Conservation (phyloP, 257 asterid genomes). For the Datura wrightii region DNA sequence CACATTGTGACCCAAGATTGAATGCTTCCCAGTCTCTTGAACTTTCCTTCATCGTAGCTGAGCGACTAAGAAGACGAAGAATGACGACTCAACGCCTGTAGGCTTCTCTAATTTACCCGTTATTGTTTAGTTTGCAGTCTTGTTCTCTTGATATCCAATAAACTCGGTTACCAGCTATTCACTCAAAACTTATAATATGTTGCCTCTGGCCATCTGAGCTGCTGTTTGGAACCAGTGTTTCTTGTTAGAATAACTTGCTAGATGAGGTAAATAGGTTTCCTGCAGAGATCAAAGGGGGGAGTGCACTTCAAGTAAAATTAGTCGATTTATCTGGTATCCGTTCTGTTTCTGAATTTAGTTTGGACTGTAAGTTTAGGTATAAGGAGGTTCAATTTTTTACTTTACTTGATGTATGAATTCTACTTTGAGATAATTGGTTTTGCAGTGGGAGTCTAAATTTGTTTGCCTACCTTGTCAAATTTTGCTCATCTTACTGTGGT, state of each 20-base stretch:
- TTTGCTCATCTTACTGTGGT: background rate
- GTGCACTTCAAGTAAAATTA: background rate
- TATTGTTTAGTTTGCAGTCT: background rate
- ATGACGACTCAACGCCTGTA: constrained; percentile 54
- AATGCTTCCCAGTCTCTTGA: constrained; percentile 91
- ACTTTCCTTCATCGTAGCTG: constrained; percentile 72
- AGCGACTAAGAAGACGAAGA: constrained; percentile 69
- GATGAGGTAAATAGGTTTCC: constrained; percentile 16
- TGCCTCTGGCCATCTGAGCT: background rate
- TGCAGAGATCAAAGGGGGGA: background rate
- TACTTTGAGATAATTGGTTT: constrained; percentile 9
- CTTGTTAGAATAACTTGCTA: background rate
- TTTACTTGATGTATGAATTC: background rate
- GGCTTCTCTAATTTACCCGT: constrained; percentile 22
- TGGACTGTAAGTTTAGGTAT: constrained; percentile 9
- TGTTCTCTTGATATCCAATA: constrained; percentile 29
- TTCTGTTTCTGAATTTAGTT: constrained; percentile 11
- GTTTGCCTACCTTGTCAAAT: background rate
- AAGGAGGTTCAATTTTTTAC: background rate
- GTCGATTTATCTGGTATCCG: background rate
- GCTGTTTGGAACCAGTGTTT: background rate
- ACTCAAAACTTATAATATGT: background rate
- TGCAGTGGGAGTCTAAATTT: background rate
- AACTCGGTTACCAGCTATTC: constrained; percentile 21
- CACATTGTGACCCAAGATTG: constrained; percentile 81